phyloP scores from a whole-genome alignment of 2,329 filamentous ascomycete species.

The Dactylella cylindrospora region DNA sequence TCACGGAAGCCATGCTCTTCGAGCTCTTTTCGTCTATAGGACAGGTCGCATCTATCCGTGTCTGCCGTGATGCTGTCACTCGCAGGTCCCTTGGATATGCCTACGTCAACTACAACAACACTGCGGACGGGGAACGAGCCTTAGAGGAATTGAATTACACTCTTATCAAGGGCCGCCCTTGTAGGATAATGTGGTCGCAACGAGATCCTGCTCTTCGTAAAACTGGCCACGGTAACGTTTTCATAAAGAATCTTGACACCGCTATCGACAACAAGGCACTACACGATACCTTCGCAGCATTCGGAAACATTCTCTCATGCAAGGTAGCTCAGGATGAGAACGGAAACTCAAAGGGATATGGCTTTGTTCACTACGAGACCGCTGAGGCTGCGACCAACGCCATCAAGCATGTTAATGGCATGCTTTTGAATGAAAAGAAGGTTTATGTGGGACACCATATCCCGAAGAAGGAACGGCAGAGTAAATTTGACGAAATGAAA shows the following conservation, averaged over 20 bases:
- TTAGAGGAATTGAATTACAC: slow-evolving; percentile 99
- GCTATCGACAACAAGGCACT: slow-evolving; percentile 99
- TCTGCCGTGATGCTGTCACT: slow-evolving; percentile 98
- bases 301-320: slow-evolving; percentile 98
- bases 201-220: slow-evolving; percentile 98
- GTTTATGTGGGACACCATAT: slow-evolving; percentile 99
- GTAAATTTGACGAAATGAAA: slow-evolving; percentile 99
- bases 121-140: slow-evolving; percentile 91
- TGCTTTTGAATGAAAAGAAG: slow-evolving; percentile 99
- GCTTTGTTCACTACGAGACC: slow-evolving; percentile 99
- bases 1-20: slow-evolving; percentile 99
- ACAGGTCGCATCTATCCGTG: slow-evolving; percentile 97
- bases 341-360: slow-evolving; percentile 96
- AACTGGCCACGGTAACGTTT: slow-evolving; percentile 98
- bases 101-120: slow-evolving; percentile 99
- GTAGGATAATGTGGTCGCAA: slow-evolving; percentile 99
- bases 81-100: slow-evolving; percentile 98
- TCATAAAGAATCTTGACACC: slow-evolving; percentile 99
- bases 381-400: slow-evolving; percentile 94
- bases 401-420: slow-evolving; percentile 99
- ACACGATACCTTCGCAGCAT: slow-evolving; percentile 97
- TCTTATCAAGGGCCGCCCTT: slow-evolving; percentile 95
- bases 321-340: slow-evolving; percentile 98
- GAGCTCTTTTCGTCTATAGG: slow-evolving; percentile 99
- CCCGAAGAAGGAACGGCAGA: slow-evolving; percentile 99